Percentiles rank a stretch among this genome's conserved stretches.
Conservation (phyloP, 306 rosid species). For the Bauhinia variegata region DNA sequence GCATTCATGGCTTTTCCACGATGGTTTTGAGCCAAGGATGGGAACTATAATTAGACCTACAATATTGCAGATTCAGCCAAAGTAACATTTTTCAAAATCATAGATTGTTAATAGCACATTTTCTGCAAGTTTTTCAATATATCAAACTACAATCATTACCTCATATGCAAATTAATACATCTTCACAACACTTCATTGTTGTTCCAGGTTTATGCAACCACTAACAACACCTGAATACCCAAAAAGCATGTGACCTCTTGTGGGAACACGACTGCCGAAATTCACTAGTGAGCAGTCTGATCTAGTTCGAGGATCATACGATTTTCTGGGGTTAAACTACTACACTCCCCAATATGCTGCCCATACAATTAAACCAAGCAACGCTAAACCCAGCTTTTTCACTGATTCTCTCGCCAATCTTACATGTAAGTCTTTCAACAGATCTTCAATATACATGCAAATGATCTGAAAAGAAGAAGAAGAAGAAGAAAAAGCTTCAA, state of each 20-base stretch:
- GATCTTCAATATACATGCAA: background rate
- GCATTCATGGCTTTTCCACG: too few relatives aligned
- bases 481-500: background rate
- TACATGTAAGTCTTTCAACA: conserved; percentile 13
- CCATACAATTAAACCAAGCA: background rate
- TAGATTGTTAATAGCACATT: too few relatives aligned
- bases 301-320: conserved; percentile 56
- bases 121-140: too few relatives aligned
- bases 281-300: conserved; percentile 55
- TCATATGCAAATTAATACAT: too few relatives aligned
- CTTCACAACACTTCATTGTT: background rate
- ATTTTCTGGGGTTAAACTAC: conserved; percentile 36
- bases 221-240: conserved; percentile 71
- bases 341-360: conserved; percentile 14
- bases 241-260: conserved; percentile 49
- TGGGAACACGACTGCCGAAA: conserved; percentile 59
- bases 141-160: too few relatives aligned
- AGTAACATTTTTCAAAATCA: too few relatives aligned
- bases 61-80: too few relatives aligned
- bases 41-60: too few relatives aligned
- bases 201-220: conserved; percentile 64
- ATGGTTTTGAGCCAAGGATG: too few relatives aligned
- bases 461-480: background rate
- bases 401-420: conserved; percentile 23
- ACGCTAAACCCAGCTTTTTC: conserved; percentile 1